Conservation (phyloP, 2,329 filamentous ascomycete genomes). For the Torrubiella hemipterigena region DNA sequence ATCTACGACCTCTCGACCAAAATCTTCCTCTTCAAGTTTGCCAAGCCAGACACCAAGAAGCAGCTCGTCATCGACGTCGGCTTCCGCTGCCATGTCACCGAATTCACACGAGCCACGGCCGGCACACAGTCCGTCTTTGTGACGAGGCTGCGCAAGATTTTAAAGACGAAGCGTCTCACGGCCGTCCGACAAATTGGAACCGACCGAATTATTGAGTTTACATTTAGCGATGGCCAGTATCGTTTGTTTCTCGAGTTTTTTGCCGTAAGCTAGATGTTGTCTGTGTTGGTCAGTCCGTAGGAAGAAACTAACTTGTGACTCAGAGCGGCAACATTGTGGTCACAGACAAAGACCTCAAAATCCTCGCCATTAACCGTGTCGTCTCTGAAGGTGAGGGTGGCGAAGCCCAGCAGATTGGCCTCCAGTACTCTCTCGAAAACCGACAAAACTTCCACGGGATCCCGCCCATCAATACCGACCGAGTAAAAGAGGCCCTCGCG, state of each 20-base stretch:
- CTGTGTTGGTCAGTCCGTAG: too few relatives aligned
- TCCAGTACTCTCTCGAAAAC: slow-evolving; percentile 68
- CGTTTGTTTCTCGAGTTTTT: slow-evolving; percentile 91
- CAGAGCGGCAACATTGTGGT: slow-evolving; percentile 82
- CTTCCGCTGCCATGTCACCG: slow-evolving; percentile 89
- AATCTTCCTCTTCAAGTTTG: slow-evolving; percentile 91
- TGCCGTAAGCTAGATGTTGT: slow-evolving; percentile 41
- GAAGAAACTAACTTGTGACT: slow-evolving; percentile 2
- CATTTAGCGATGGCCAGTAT: slow-evolving; percentile 86
- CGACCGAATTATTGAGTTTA: slow-evolving; percentile 82
- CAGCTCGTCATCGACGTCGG: slow-evolving; percentile 90
- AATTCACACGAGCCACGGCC: slow-evolving; percentile 79
- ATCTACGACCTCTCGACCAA: slow-evolving; percentile 94
- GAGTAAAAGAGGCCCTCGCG: slow-evolving; percentile 58
- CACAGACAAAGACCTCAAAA: slow-evolving; percentile 73
- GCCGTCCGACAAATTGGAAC: slow-evolving; percentile 77
- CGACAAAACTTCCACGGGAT: slow-evolving; percentile 74
- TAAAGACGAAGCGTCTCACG: slow-evolving; percentile 79
- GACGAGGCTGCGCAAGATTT: slow-evolving; percentile 68
- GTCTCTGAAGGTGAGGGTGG: slow-evolving; percentile 75
- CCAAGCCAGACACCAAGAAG: slow-evolving; percentile 77
- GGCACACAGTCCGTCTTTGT: slow-evolving; percentile 79
- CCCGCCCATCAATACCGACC: slow-evolving; percentile 61
- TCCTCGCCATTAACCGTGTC: slow-evolving; percentile 67
- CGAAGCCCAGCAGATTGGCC: slow-evolving; percentile 66